Evolutionary conservation across 1,139 yeast genomes (phyloP).

Genomic region (Geotrichum europaeum): DNA sequence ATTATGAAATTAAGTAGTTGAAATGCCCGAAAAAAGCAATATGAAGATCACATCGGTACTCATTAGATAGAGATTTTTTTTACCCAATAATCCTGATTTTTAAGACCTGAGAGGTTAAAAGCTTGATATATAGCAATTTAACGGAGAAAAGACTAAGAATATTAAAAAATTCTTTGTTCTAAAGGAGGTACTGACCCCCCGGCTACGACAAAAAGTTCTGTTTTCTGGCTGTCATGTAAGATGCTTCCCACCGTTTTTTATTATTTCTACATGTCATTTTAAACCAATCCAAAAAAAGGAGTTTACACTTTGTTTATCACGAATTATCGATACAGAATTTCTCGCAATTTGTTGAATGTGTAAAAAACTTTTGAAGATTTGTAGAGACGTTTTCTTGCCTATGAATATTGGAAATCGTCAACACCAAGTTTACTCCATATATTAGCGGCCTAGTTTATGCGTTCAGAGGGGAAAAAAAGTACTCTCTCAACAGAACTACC

Average conservation of each 20-base stretch:
- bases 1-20: too few relatives aligned
- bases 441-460: not conserved
- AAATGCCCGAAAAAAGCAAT: too few relatives aligned
- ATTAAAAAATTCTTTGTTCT: too few relatives aligned
- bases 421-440: not conserved
- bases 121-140: too few relatives aligned
- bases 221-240: slow-evolving; percentile 86
- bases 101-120: too few relatives aligned
- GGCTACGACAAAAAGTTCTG: slow-evolving; percentile 98
- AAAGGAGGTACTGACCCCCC: too few relatives aligned
- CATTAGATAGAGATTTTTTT: too few relatives aligned
- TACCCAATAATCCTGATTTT: too few relatives aligned
- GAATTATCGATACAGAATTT: not conserved
- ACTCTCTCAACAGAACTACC: not conserved
- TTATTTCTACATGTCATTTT: not conserved
- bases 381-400: not conserved
- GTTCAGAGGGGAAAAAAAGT: not conserved
- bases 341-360: not conserved
- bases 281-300: not conserved
- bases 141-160: too few relatives aligned
- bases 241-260: not conserved
- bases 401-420: not conserved
- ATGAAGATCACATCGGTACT: too few relatives aligned
- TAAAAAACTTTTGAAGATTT: not conserved
- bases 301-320: not conserved